Conservation (phyloP, 164 flowering plant genomes). For the Litsea cubeba region DNA sequence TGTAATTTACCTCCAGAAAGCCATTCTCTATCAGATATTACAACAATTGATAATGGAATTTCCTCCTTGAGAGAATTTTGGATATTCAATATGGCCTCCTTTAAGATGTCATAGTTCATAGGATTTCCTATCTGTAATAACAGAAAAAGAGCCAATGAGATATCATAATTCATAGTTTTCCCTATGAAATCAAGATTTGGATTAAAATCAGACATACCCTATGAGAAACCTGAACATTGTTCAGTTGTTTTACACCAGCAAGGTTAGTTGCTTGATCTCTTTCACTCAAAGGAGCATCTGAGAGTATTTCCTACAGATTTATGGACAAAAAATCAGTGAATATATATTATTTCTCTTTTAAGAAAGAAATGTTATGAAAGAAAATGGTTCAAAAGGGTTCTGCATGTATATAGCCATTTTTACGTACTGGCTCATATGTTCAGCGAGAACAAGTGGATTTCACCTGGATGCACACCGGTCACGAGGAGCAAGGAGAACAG, state of each 20-base stretch:
- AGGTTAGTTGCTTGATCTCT: constrained; percentile 42
- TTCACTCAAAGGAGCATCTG: constrained; percentile 76
- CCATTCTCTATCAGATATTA: constrained; percentile 79
- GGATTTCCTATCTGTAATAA: constrained; percentile 78
- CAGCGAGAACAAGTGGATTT: too few relatives aligned
- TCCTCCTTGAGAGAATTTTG: constrained; percentile 46
- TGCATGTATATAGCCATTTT: too few relatives aligned
- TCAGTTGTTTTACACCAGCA: constrained; percentile 45
- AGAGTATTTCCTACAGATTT: constrained; percentile 69
- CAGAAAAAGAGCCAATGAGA: constrained; percentile 8
- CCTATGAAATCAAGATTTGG: background rate
- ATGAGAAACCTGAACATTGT: constrained; percentile 66
- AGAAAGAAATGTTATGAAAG: too few relatives aligned
- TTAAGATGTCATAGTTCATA: constrained; percentile 62
- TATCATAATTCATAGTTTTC: background rate
- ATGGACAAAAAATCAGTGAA: constrained; percentile 5
- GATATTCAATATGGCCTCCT: constrained; percentile 56
- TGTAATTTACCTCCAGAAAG: constrained; percentile 70
- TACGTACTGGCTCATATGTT: too few relatives aligned
- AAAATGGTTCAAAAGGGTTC: too few relatives aligned
- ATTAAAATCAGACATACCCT: constrained; percentile 40
- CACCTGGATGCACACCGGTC: too few relatives aligned
- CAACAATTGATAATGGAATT: constrained; percentile 68
- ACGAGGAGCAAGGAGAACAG: too few relatives aligned
- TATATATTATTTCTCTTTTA: background rate